Conservation (phyloP, 192 early-diverging fungal species). For the Coemansia sp. region DNA sequence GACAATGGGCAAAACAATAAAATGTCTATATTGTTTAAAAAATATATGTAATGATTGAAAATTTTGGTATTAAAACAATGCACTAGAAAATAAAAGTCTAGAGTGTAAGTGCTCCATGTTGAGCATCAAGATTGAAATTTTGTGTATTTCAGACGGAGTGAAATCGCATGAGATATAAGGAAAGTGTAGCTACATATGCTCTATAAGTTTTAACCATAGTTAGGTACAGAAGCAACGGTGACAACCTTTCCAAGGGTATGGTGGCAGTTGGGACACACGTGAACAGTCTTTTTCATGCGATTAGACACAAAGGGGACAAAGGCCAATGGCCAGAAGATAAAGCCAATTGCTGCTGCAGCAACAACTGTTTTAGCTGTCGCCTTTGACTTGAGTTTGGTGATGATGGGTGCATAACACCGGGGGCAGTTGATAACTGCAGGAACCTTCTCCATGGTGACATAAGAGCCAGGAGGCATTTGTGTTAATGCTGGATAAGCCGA, state of each 20-base stretch:
- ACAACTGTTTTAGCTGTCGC: constrained; percentile 4
- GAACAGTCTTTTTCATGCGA: constrained; percentile 5
- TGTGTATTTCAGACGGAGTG: background rate
- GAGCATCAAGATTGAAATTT: background rate
- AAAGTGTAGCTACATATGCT: background rate
- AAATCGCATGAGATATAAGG: background rate
- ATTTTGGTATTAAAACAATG: background rate
- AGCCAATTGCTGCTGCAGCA: constrained; percentile 2
- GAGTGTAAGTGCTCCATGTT: no score
- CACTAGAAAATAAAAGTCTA: no score
- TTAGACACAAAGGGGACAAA: constrained; percentile 7
- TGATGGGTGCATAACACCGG: constrained; percentile 5
- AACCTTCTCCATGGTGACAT: constrained; percentile 1
- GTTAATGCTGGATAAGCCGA: background rate
- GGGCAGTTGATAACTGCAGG: constrained; percentile 8
- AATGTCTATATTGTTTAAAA: no score
- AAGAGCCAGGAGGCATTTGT: constrained; percentile 4
- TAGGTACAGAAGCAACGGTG: constrained; percentile 7
- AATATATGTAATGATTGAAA: no score
- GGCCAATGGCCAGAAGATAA: constrained; percentile 8
- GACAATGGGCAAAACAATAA: no score
- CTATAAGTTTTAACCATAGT: background rate
- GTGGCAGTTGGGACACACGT: constrained; percentile 4
- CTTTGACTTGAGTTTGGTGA: constrained; percentile 5
- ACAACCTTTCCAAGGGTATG: constrained; percentile 8